These are phyloP conservation scores for Stylosanthes scabra DNA, from an alignment of 331 rosid genomes.

Conservation along the genomic window DNA sequence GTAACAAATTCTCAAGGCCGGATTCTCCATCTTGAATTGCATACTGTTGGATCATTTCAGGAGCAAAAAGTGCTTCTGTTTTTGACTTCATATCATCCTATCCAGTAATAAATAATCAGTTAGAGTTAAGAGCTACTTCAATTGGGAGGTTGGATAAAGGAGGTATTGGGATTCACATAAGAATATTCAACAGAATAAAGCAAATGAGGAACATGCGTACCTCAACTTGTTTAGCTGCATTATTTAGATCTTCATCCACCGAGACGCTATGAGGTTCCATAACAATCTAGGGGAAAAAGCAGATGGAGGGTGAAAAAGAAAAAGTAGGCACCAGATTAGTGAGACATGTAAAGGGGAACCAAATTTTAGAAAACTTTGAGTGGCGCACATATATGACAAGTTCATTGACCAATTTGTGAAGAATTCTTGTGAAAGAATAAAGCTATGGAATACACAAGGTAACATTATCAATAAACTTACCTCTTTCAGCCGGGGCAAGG, in stretches of 20 bases:
- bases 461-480: conserved; percentile 56
- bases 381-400: conserved; percentile 4
- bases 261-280: conserved; percentile 84
- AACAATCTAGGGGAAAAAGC: conserved; percentile 52
- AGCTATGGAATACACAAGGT: not conserved
- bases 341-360: not conserved
- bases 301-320: not conserved
- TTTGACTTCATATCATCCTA: conserved; percentile 73
- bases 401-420: conserved; percentile 17
- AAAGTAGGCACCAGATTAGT: conserved; percentile 21
- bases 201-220: conserved; percentile 48
- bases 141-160: conserved; percentile 3
- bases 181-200: conserved; percentile 12
- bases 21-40: conserved; percentile 68
- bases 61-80: conserved; percentile 51
- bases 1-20: conserved; percentile 58
- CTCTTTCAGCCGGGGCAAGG: conserved; percentile 76
- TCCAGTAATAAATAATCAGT: conserved; percentile 12
- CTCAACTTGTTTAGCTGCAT: conserved; percentile 86
- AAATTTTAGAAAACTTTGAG: not conserved
- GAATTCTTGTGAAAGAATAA: conserved; percentile 19
- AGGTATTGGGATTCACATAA: not conserved
- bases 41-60: conserved; percentile 63
- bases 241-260: conserved; percentile 81
- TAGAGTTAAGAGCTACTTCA: conserved; percentile 27